Evolutionary conservation across 108 stramenopile genomes (phyloP).

Genomic region (Nitzschia putrida): DNA sequence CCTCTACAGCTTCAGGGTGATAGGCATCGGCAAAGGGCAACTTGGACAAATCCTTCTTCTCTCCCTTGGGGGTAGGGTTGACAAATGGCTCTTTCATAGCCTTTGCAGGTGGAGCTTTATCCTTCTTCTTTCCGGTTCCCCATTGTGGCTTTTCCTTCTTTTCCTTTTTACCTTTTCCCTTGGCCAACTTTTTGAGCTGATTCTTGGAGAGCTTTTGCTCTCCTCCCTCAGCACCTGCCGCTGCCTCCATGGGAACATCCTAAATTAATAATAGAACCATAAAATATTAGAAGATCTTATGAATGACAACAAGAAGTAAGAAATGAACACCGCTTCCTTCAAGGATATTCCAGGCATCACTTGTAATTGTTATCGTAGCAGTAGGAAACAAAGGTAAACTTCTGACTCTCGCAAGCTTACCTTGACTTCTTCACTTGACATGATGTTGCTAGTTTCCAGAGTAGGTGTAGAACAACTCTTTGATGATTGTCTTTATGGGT

Average conservation of each 20-base stretch:
- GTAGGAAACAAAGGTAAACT: no score
- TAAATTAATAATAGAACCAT: no score
- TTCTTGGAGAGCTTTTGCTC: conserved; percentile 72
- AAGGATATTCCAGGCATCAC: no score
- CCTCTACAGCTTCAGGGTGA: conserved; percentile 94
- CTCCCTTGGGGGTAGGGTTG: conserved; percentile 85
- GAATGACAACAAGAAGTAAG: no score
- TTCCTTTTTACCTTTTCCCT: conserved; percentile 65
- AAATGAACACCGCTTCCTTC: no score
- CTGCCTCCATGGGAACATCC: not conserved
- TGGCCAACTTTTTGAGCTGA: conserved; percentile 83
- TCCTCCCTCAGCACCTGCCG: not conserved
- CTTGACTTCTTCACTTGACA: not conserved
- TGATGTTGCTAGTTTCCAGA: not conserved
- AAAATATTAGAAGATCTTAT: no score
- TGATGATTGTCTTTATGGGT: no score
- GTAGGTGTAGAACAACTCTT: no score
- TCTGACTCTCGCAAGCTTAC: no score
- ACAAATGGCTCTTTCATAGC: conserved; percentile 55
- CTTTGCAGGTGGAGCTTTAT: conserved; percentile 39
- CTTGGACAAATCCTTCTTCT: conserved; percentile 78
- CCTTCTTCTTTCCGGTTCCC: conserved; percentile 72
- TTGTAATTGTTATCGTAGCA: no score
- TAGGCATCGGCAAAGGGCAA: conserved; percentile 91
- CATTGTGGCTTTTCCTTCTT: conserved; percentile 88